A percentile compares a stretch with the other conserved stretches of the same genome.
phyloP scores from a whole-genome alignment of 2,329 filamentous ascomycete species.

The Cladophialophora yegresii region DNA sequence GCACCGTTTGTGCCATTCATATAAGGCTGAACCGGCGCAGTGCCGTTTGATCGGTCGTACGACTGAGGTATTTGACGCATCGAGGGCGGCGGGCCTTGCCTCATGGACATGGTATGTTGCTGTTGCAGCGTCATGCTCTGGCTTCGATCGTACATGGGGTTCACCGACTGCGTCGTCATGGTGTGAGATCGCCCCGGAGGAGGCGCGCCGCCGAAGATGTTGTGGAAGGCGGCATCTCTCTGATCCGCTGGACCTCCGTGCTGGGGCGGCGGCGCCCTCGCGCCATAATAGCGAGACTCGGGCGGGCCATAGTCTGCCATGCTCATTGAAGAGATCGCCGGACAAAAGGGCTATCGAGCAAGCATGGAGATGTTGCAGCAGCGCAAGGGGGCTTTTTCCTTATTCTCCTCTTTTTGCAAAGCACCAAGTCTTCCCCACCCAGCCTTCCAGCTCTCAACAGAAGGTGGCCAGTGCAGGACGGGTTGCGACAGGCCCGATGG shows the following conservation, averaged over 20 bases:
- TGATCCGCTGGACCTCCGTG: constrained; percentile 62
- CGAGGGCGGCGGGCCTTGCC: constrained; percentile 46
- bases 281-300: constrained; percentile 59
- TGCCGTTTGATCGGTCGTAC: constrained; percentile 48
- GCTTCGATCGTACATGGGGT: constrained; percentile 67
- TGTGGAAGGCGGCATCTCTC: constrained; percentile 92
- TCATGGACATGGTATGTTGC: constrained; percentile 45
- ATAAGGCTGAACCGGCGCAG: constrained; percentile 42
- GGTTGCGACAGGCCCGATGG: background rate
- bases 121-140: constrained; percentile 69
- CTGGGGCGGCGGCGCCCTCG: constrained; percentile 51
- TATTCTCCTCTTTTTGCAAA: constrained; percentile 16
- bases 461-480: background rate
- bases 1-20: constrained; percentile 28
- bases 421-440: constrained; percentile 5
- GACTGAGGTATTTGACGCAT: constrained; percentile 50
- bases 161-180: constrained; percentile 78
- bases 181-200: constrained; percentile 90
- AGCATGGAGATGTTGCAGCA: constrained; percentile 22
- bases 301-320: constrained; percentile 68
- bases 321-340: constrained; percentile 38
- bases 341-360: constrained; percentile 24
- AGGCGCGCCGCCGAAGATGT: constrained; percentile 88
- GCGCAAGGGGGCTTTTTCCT: constrained; percentile 16
- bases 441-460: background rate